Evolutionary conservation across 2,329 filamentous ascomycete genomes (phyloP).

Genomic region (Colletotrichum orbiculare): DNA sequence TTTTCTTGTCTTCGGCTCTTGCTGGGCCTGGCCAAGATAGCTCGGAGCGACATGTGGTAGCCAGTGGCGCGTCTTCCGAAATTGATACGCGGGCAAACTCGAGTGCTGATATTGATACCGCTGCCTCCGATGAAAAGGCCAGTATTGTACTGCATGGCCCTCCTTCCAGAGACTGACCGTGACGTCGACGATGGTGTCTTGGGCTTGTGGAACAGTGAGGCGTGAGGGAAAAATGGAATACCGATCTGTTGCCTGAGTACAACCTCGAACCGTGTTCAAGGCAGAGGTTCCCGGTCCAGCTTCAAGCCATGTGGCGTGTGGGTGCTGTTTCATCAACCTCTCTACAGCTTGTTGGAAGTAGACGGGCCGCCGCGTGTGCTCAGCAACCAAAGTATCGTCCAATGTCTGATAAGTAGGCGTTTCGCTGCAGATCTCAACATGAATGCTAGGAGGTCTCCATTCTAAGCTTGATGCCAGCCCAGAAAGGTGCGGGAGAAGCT

Average conservation of each 20-base stretch:
- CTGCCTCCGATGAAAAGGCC: conserved; percentile 40
- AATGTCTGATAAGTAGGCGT: conserved; percentile 34
- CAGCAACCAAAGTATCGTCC: conserved; percentile 28
- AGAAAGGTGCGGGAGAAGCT: not conserved
- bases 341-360: conserved; percentile 46
- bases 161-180: conserved; percentile 38
- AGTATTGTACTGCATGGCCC: conserved; percentile 38
- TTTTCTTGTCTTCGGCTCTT: not conserved
- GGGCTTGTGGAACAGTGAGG: conserved; percentile 15
- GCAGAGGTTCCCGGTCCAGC: conserved; percentile 48
- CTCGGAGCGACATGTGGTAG: conserved; percentile 25
- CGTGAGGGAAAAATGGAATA: conserved; percentile 21
- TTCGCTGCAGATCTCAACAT: conserved; percentile 14
- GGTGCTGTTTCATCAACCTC: conserved; percentile 40
- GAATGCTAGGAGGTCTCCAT: not conserved
- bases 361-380: conserved; percentile 48
- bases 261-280: conserved; percentile 43
- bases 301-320: conserved; percentile 45
- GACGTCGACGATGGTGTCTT: conserved; percentile 13
- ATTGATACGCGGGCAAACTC: conserved; percentile 44
- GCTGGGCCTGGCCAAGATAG: not conserved
- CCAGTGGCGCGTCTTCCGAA: conserved; percentile 44
- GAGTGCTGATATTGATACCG: conserved; percentile 26
- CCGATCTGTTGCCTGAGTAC: not conserved
- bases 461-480: not conserved